phyloP scores from a whole-genome alignment of 2,329 filamentous ascomycete genomes.

The Chaetomium olivaceum region DNA sequence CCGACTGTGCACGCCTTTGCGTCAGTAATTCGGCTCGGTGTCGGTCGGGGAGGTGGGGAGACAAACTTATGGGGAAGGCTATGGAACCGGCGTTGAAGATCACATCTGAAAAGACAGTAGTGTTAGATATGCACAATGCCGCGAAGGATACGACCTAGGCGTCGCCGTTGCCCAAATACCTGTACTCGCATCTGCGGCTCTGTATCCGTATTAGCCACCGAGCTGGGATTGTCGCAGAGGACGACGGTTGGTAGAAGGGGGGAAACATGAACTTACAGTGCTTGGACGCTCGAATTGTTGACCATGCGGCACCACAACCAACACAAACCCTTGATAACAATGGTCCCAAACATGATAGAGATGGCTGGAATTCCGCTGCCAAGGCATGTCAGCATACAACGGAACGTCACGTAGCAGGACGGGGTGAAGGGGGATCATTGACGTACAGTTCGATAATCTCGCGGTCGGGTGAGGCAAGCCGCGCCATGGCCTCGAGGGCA shows the following conservation, averaged over 20 bases:
- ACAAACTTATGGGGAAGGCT: constrained; percentile 71
- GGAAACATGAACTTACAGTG: constrained; percentile 52
- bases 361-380: constrained; percentile 65
- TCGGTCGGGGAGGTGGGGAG: background rate
- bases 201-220: constrained; percentile 20
- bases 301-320: constrained; percentile 89
- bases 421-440: background rate
- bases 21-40: background rate
- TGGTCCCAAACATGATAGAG: constrained; percentile 76
- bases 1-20: constrained; percentile 51
- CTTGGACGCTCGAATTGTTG: constrained; percentile 82
- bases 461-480: constrained; percentile 61
- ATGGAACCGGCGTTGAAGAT: constrained; percentile 91
- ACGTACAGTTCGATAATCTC: constrained; percentile 66
- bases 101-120: constrained; percentile 52
- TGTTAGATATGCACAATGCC: background rate
- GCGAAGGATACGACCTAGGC: too few species aligned
- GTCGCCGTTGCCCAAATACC: constrained; percentile 17
- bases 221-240: background rate
- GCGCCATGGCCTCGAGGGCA: constrained; percentile 66
- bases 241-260: background rate
- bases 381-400: constrained; percentile 13
- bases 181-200: constrained; percentile 38
- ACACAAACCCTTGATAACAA: constrained; percentile 77
- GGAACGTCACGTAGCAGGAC: background rate